phyloP scores from a whole-genome alignment of 805 yeast species.

The Nakazawaea molendinolei region DNA sequence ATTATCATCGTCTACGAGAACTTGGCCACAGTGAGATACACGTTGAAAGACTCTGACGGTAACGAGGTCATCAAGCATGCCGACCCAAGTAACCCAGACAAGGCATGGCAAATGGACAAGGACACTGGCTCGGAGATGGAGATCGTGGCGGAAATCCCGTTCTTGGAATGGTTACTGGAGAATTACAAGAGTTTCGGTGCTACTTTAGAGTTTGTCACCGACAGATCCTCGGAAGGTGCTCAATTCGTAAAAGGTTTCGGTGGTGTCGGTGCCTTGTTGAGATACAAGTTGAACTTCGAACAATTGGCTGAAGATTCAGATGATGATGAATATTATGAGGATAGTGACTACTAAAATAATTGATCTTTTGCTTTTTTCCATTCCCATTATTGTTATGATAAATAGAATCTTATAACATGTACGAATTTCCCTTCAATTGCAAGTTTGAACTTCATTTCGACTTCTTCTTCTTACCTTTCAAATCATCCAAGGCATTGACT shows the following conservation, averaged over 20 bases:
- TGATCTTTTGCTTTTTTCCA: conserved; percentile 3
- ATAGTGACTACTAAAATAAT: conserved; percentile 34
- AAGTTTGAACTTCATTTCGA: conserved; percentile 1
- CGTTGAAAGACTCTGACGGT: conserved; percentile 79
- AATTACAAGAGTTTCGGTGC: conserved; percentile 94
- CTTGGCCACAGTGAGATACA: conserved; percentile 77
- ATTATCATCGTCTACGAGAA: conserved; percentile 89
- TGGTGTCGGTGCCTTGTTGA: conserved; percentile 95
- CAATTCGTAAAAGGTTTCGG: conserved; percentile 98
- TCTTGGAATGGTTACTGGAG: conserved; percentile 97
- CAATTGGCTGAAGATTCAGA: conserved; percentile 85
- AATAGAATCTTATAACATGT: conserved; percentile 2
- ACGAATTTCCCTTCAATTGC: conserved; percentile 4
- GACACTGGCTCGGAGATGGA: conserved; percentile 91
- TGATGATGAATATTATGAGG: conserved; percentile 82
- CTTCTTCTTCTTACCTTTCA: conserved; percentile 26
- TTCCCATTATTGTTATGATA: conserved; percentile 3
- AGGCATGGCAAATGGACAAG: conserved; percentile 72
- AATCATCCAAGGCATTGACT: conserved; percentile 60
- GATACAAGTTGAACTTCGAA: conserved; percentile 96
- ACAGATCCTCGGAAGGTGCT: conserved; percentile 96
- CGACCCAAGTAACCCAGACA: conserved; percentile 66
- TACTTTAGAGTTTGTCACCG: conserved; percentile 90
- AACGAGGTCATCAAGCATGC: conserved; percentile 67
- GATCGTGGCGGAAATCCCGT: conserved; percentile 71